Conservation (phyloP, 805 yeast genomes). For the Nakazawaea populi region DNA sequence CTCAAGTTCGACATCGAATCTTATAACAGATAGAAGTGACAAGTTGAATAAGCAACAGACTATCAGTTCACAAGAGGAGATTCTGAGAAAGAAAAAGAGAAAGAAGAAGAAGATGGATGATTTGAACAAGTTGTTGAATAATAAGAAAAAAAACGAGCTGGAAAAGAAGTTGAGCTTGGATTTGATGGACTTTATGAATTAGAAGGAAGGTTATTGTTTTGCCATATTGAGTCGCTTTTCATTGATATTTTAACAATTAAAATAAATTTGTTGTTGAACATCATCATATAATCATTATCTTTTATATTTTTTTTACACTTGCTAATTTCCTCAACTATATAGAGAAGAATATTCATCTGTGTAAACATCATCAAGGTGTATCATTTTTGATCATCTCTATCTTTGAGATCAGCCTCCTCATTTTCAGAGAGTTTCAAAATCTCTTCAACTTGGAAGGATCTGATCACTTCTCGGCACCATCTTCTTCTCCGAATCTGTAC, state of each 20-base stretch:
- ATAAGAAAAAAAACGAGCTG: slow-evolving; percentile 14
- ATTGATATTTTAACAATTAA: too few species aligned
- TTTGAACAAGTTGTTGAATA: slow-evolving; percentile 15
- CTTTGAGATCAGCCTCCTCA: neutral
- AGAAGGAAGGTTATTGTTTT: neutral
- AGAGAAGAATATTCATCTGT: neutral
- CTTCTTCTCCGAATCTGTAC: slow-evolving; percentile 51
- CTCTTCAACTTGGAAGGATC: slow-evolving; percentile 14
- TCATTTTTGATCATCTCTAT: neutral
- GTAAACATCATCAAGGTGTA: neutral
- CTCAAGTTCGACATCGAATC: neutral
- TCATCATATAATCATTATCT: neutral
- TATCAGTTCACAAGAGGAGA: too few species aligned
- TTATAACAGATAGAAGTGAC: too few species aligned
- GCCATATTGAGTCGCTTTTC: too few species aligned
- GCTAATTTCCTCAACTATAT: neutral
- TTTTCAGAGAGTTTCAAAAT: slow-evolving; percentile 1
- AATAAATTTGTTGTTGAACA: too few species aligned
- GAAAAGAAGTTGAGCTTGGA: slow-evolving; percentile 14
- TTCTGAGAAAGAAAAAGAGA: slow-evolving; percentile 5
- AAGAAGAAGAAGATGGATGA: slow-evolving; percentile 21
- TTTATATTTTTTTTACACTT: too few species aligned
- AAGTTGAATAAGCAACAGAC: too few species aligned
- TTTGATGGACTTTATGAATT: slow-evolving; percentile 23
- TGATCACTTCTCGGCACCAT: slow-evolving; percentile 48